Evolutionary conservation across 768 basidiomycete species (phyloP).

Genomic region (Leccinum sublutescens): DNA sequence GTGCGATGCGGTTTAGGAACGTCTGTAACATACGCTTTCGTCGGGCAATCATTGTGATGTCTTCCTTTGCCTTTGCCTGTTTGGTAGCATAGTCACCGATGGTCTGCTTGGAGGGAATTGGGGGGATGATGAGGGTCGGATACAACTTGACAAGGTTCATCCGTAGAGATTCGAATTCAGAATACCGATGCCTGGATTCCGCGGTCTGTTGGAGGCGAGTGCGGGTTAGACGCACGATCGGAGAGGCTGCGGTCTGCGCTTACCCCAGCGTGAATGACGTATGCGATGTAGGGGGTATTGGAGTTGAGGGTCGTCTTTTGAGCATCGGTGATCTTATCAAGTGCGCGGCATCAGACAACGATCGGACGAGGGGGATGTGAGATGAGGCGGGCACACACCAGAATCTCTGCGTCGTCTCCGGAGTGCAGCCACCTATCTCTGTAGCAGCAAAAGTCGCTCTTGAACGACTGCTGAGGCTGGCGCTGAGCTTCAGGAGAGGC

Average conservation of each 20-base stretch:
- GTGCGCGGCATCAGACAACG: constrained; percentile 9
- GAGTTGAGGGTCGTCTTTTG: constrained; percentile 91
- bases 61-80: constrained; percentile 95
- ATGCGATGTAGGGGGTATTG: constrained; percentile 90
- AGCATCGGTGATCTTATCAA: constrained; percentile 84
- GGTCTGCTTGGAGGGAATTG: constrained; percentile 96
- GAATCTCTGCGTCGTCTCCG: constrained; percentile 78
- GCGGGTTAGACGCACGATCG: constrained; percentile 7
- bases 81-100: constrained; percentile 97
- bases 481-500: constrained; percentile 58
- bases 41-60: constrained; percentile 85
- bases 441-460: constrained; percentile 76
- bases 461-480: constrained; percentile 52
- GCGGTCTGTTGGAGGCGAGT: constrained; percentile 52
- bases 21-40: constrained; percentile 95
- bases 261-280: constrained; percentile 89
- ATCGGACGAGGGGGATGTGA: not conserved
- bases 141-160: constrained; percentile 82
- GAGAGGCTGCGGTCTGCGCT: constrained; percentile 21
- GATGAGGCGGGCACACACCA: constrained; percentile 44
- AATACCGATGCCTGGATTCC: constrained; percentile 88
- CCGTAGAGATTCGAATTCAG: constrained; percentile 94
- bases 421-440: constrained; percentile 78
- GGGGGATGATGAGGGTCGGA: constrained; percentile 94
- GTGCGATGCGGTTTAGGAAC: constrained; percentile 85